These are phyloP conservation scores for Leonotis leonurus DNA, from an alignment of 257 asterid genomes.

Conservation along the genomic window DNA sequence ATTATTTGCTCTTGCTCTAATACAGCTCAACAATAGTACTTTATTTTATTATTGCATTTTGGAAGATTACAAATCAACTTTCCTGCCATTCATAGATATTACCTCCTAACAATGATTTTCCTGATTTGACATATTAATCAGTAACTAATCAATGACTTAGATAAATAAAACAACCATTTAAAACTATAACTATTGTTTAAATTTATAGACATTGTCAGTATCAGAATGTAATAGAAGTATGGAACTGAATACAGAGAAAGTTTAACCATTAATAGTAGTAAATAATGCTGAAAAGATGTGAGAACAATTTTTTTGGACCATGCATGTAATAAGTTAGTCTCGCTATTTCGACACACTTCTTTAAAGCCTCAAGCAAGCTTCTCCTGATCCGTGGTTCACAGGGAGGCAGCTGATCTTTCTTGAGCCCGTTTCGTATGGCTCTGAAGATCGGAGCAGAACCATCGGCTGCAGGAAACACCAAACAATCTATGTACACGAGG, in stretches of 20 bases:
- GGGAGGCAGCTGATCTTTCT: conserved; percentile 55
- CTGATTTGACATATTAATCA: too few relatives aligned
- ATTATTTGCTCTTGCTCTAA: too few relatives aligned
- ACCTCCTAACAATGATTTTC: too few relatives aligned
- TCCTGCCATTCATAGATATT: not conserved
- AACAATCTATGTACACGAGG: conserved; percentile 69
- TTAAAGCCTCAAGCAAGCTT: conserved; percentile 76
- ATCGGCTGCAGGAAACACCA: conserved; percentile 59
- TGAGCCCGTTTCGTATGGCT: conserved; percentile 71
- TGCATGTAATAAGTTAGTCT: conserved; percentile 15
- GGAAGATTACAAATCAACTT: not conserved
- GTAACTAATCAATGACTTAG: too few relatives aligned
- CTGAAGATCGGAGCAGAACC: conserved; percentile 54
- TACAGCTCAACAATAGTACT: too few relatives aligned
- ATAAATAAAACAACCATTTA: too few relatives aligned
- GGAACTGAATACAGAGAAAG: too few relatives aligned
- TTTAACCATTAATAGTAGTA: not conserved
- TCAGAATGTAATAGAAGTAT: too few relatives aligned
- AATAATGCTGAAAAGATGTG: not conserved
- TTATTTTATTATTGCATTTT: not conserved
- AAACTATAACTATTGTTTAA: too few relatives aligned
- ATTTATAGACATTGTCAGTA: too few relatives aligned
- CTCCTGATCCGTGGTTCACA: conserved; percentile 93
- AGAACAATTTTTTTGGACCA: too few relatives aligned
- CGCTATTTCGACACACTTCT: conserved; percentile 76